Percentiles rank a stretch among this genome's conserved stretches.
These are phyloP conservation scores for Taphrina wiesneri DNA, from an alignment of 1,139 yeast genomes.

Conservation along the genomic window DNA sequence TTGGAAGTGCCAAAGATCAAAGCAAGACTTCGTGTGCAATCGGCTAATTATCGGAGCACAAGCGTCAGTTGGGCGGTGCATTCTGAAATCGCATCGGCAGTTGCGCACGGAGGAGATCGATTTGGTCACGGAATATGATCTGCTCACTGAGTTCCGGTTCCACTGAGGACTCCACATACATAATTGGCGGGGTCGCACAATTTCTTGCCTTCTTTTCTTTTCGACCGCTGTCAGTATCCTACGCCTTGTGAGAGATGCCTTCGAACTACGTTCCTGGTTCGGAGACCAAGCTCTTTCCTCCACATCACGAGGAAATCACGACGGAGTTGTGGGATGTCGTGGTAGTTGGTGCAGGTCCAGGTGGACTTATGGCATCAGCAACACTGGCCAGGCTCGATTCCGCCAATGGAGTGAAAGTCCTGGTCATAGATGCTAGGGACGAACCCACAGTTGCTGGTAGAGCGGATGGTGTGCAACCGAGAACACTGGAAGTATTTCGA, in stretches of 20 bases:
- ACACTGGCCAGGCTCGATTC: conserved; percentile 45
- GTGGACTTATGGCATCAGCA: conserved; percentile 43
- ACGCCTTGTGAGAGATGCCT: neutral
- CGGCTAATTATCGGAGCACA: too few relatives aligned
- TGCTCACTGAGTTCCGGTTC: neutral
- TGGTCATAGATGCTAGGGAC: conserved; percentile 47
- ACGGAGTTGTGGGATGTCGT: conserved; percentile 43
- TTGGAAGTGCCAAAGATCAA: too few relatives aligned
- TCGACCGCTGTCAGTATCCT: too few relatives aligned
- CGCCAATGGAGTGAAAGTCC: conserved; percentile 43
- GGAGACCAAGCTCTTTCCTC: conserved; percentile 8
- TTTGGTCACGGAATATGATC: neutral
- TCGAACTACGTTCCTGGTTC: neutral
- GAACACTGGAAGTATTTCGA: conserved; percentile 47
- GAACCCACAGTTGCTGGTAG: conserved; percentile 47
- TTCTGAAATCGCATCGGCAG: too few relatives aligned
- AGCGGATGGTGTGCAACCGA: conserved; percentile 48
- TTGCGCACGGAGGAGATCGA: neutral
- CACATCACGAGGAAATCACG: conserved; percentile 3
- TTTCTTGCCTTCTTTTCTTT: neutral
- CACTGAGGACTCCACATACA: conserved; percentile 1
- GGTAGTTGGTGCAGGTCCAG: conserved; percentile 50
- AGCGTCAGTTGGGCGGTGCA: too few relatives aligned
- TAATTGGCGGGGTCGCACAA: conserved; percentile 11
- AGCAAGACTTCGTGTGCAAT: too few relatives aligned